Evolutionary conservation across 371 early-diverging fungal genomes (phyloP).

Genomic region (Mortierella sp.): DNA sequence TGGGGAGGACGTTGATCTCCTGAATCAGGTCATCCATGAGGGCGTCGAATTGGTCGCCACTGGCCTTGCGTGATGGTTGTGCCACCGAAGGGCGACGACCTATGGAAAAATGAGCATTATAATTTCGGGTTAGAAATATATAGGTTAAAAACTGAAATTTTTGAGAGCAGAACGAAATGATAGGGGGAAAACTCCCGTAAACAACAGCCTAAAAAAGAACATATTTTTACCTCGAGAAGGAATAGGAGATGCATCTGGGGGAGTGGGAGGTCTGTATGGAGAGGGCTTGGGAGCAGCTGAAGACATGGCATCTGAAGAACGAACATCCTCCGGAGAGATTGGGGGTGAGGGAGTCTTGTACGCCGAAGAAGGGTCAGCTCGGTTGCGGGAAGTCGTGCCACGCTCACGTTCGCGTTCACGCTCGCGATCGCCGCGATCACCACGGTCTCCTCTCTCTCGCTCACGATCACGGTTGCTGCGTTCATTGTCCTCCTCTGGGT

Average conservation of each 20-base stretch:
- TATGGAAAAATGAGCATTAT: not conserved
- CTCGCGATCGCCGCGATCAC: constrained; percentile 19
- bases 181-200: not conserved
- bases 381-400: constrained; percentile 20
- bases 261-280: constrained; percentile 49
- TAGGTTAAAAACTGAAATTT: not conserved
- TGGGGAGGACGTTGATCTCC: constrained; percentile 62
- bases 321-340: constrained; percentile 44
- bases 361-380: constrained; percentile 28
- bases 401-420: constrained; percentile 29
- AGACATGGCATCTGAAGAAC: constrained; percentile 22
- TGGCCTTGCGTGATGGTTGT: constrained; percentile 37
- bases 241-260: constrained; percentile 40
- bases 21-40: constrained; percentile 73
- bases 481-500: constrained; percentile 32
- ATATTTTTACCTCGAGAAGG: constrained; percentile 29
- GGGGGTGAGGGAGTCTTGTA: constrained; percentile 54
- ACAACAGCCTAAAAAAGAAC: not conserved
- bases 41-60: constrained; percentile 63
- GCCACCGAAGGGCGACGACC: constrained; percentile 17
- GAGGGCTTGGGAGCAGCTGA: constrained; percentile 10
- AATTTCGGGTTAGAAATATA: not conserved
- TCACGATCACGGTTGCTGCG: constrained; percentile 24
- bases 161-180: constrained; percentile 1
- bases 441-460: constrained; percentile 20